A percentile compares a stretch with the other conserved stretches of the same genome.
Evolutionary conservation across 2,329 filamentous ascomycete genomes (phyloP).

Genomic region (Ceratocystis albifundus): DNA sequence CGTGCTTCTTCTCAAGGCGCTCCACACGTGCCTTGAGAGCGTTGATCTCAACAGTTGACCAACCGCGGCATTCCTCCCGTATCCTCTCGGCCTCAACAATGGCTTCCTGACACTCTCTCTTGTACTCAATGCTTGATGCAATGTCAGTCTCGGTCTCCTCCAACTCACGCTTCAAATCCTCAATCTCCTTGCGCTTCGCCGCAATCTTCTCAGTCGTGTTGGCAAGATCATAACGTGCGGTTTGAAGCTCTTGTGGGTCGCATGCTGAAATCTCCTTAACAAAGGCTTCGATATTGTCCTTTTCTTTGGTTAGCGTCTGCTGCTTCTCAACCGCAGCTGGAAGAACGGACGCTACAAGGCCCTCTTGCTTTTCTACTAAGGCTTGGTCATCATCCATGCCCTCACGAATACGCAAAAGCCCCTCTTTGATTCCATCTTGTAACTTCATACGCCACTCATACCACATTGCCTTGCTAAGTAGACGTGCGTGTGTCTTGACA

Average conservation of each 20-base stretch:
- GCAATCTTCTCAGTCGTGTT: conserved; percentile 56
- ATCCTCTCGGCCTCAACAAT: conserved; percentile 74
- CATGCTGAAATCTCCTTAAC: conserved; percentile 65
- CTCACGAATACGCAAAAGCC: conserved; percentile 60
- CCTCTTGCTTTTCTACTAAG: conserved; percentile 54
- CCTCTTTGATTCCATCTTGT: conserved; percentile 66
- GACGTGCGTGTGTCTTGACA: conserved; percentile 80
- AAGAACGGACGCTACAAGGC: conserved; percentile 54
- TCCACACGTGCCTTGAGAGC: conserved; percentile 62
- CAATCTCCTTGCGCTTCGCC: conserved; percentile 55
- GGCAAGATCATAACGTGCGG: conserved; percentile 57
- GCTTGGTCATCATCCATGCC: conserved; percentile 66
- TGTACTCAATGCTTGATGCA: conserved; percentile 47
- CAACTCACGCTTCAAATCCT: conserved; percentile 54
- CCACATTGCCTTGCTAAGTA: conserved; percentile 92
- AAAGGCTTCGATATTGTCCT: conserved; percentile 55
- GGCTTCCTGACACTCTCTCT: conserved; percentile 56
- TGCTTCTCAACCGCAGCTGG: conserved; percentile 53
- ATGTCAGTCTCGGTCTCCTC: conserved; percentile 55
- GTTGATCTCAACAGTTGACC: conserved; percentile 71
- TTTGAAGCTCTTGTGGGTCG: conserved; percentile 66
- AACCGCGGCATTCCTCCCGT: conserved; percentile 78
- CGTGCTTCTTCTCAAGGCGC: conserved; percentile 51
- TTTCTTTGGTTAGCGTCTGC: conserved; percentile 50
- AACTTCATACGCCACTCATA: conserved; percentile 95